Conservation (phyloP, 2,329 filamentous ascomycete genomes). For the Pleomassaria siparia region DNA sequence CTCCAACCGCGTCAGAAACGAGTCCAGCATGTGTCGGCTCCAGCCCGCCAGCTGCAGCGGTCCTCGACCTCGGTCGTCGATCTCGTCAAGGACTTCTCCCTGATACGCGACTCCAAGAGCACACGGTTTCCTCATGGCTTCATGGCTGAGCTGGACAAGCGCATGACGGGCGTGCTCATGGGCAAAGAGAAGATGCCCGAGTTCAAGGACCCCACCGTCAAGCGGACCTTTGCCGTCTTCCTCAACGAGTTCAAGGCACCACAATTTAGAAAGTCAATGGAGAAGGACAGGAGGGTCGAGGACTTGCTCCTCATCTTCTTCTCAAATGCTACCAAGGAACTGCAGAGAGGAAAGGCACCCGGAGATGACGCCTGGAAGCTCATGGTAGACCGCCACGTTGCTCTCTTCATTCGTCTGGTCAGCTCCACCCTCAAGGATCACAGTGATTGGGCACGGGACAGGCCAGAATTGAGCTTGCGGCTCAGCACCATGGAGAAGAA, state of each 20-base stretch:
- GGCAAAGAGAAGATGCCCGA: conserved; percentile 83
- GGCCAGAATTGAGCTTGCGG: conserved; percentile 78
- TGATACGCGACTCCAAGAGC: conserved; percentile 68
- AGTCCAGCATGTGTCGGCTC: conserved; percentile 75
- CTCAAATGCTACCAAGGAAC: conserved; percentile 87
- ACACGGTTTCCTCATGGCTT: conserved; percentile 72
- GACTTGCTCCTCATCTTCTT: conserved; percentile 95
- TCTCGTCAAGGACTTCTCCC: conserved; percentile 82
- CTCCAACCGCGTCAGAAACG: conserved; percentile 87
- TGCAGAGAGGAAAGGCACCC: conserved; percentile 70
- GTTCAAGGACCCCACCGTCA: conserved; percentile 86
- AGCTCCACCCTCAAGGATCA: conserved; percentile 77
- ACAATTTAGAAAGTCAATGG: conserved; percentile 84
- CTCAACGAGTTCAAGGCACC: conserved; percentile 90
- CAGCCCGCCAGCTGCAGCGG: conserved; percentile 64
- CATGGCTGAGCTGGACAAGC: conserved; percentile 70
- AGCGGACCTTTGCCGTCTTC: conserved; percentile 91
- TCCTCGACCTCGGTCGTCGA: conserved; percentile 74
- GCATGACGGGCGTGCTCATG: conserved; percentile 77
- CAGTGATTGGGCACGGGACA: conserved; percentile 75
- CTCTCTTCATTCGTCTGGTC: conserved; percentile 87
- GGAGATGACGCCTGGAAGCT: conserved; percentile 89
- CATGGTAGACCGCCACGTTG: conserved; percentile 90
- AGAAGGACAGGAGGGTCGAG: conserved; percentile 91
- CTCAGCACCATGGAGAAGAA: conserved; percentile 87